A percentile compares a stretch with the other conserved stretches of the same genome.
Conservation (phyloP, 805 yeast species). For the Debaryomyces maramus region DNA sequence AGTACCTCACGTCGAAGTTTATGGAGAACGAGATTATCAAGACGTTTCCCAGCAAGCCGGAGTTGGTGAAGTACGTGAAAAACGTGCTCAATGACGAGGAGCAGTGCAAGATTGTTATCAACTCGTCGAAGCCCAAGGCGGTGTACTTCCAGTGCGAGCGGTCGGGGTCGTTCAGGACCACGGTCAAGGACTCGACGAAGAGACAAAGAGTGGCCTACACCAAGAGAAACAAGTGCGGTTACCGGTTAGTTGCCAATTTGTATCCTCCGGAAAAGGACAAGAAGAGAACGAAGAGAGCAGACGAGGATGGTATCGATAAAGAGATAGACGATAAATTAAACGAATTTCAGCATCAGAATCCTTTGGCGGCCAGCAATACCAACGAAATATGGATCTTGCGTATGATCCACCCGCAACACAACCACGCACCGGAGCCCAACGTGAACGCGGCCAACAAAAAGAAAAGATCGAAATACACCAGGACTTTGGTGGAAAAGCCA, state of each 20-base stretch:
- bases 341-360: conserved; percentile 16
- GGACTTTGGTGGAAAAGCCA: conserved; percentile 47
- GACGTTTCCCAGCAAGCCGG: conserved; percentile 27
- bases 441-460: conserved; percentile 32
- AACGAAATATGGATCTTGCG: conserved; percentile 48
- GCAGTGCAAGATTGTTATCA: conserved; percentile 45
- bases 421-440: conserved; percentile 45
- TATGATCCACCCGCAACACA: conserved; percentile 47
- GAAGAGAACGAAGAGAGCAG: conserved; percentile 27
- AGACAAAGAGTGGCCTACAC: conserved; percentile 49
- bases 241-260: conserved; percentile 43
- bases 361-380: conserved; percentile 9
- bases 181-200: conserved; percentile 46
- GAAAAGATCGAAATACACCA: conserved; percentile 38
- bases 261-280: conserved; percentile 47
- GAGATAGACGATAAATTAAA: conserved; percentile 28
- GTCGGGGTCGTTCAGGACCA: conserved; percentile 46
- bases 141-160: conserved; percentile 49
- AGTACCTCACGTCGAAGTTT: conserved; percentile 23
- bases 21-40: conserved; percentile 33
- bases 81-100: conserved; percentile 36
- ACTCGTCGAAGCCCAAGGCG: conserved; percentile 48
- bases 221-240: conserved; percentile 47
- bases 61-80: conserved; percentile 36
- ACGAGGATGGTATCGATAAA: conserved; percentile 19